phyloP scores from a whole-genome alignment of 768 basidiomycete species.

The Lentinula aciculospora region DNA sequence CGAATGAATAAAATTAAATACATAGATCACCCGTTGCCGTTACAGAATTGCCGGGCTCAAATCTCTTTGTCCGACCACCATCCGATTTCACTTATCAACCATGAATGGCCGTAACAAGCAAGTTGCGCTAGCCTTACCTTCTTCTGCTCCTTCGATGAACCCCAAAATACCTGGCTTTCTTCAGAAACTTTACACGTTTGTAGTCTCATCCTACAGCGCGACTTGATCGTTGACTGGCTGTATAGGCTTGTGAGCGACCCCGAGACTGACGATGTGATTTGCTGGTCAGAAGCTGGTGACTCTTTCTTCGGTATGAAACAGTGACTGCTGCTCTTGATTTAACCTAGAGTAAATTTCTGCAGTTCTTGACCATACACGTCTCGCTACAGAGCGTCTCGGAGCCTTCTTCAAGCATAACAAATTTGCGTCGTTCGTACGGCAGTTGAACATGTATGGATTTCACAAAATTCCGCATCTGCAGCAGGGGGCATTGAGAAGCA shows the following conservation, averaged over 20 bases:
- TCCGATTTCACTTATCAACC: background rate
- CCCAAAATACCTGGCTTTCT: slow-evolving; percentile 76
- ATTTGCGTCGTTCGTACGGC: slow-evolving; percentile 87
- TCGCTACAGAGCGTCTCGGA: slow-evolving; percentile 84
- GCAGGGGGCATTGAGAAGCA: slow-evolving; percentile 81
- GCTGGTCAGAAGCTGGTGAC: slow-evolving; percentile 89
- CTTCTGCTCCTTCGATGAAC: slow-evolving; percentile 29
- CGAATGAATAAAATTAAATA: too few relatives aligned
- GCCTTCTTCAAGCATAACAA: slow-evolving; percentile 98
- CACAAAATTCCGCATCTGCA: slow-evolving; percentile 95
- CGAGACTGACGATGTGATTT: slow-evolving; percentile 75
- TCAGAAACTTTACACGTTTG: slow-evolving; percentile 89
- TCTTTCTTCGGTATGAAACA: slow-evolving; percentile 73
- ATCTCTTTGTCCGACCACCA: background rate
- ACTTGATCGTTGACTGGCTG: slow-evolving; percentile 8
- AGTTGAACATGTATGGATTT: slow-evolving; percentile 95
- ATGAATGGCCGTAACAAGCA: slow-evolving; percentile 3
- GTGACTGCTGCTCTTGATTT: background rate
- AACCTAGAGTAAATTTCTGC: background rate
- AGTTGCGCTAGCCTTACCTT: slow-evolving; percentile 15
- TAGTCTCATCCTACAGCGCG: slow-evolving; percentile 17
- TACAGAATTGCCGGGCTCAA: background rate
- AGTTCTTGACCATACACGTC: slow-evolving; percentile 91
- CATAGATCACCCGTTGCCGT: background rate
- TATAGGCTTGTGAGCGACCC: slow-evolving; percentile 89